Evolutionary conservation across 2,329 filamentous ascomycete genomes (phyloP), one percentile per base, ranked within the genome.

Genomic region (Lecanosticta acicola): DNA sequence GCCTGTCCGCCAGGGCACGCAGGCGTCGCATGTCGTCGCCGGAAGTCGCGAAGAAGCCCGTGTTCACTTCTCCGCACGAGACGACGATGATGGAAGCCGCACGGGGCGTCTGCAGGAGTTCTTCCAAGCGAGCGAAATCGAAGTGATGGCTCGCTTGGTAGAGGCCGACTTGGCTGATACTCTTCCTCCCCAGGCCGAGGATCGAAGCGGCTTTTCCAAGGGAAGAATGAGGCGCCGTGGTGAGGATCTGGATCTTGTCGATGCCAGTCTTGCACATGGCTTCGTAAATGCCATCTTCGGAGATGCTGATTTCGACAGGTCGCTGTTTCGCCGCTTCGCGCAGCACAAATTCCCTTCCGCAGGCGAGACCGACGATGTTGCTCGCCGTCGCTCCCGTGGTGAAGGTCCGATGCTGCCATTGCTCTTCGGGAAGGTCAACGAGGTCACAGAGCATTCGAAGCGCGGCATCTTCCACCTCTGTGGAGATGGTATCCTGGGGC

Each of bases 11-110:
- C 32, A 95, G 62, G 3, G 71, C 68, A 48, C 90, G 77, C 32
- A 96, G 67, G 45, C 72, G 71, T 44, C 67, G 59, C 66, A 81
- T 82, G 50, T 89, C 80, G 3, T 74, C 71, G 1, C 71, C 78
- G 1, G 68, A 67, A 24, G 75, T 85, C 20, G 87, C 84, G 63
- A 89, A 96, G 3, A 82, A 74, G 0, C 90, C 89, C 0, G 89
- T 94, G 58, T 97, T 96, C 20, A 96, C 87, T 68, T 97, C 91
- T 1, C 87, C 87, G 4, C 84, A 85, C 34, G 87, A 90, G n/a
- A 95, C 69, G 3, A 77, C 81, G 32, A 96, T 79, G 50, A 96
- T 87, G 40, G 77, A 85, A n/a, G 77, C 85, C 10, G 78, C 74
- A 2, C 46, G 41, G 3, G 48, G 43, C 29, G 64, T 61, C 42